Conservation (phyloP, 371 early-diverging fungal species). For the Haplosporangium sp. region DNA sequence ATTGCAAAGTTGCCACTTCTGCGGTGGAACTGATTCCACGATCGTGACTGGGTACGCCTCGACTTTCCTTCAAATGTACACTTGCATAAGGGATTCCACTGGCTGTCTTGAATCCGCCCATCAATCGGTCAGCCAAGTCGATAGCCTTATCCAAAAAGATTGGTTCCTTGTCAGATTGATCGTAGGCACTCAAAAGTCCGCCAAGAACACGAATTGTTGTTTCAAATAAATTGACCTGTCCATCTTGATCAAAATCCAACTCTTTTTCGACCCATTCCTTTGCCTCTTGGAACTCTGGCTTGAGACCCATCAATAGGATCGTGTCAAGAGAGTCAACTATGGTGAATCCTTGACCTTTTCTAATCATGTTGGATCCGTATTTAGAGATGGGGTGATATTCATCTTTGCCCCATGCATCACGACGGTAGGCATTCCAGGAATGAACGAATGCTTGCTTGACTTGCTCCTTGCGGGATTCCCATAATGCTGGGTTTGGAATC, state of each 20-base stretch:
- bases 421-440: constrained; percentile 84
- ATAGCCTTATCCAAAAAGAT: constrained; percentile 78
- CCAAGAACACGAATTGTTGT: constrained; percentile 94
- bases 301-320: constrained; percentile 82
- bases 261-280: constrained; percentile 71
- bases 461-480: constrained; percentile 60
- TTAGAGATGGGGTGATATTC: constrained; percentile 82
- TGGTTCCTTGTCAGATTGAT: constrained; percentile 75
- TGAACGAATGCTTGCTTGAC: constrained; percentile 70
- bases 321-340: constrained; percentile 91
- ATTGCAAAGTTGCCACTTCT: constrained; percentile 87
- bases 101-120: constrained; percentile 80
- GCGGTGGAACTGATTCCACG: constrained; percentile 72
- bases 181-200: constrained; percentile 86
- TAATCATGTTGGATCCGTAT: constrained; percentile 58
- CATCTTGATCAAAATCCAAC: constrained; percentile 76
- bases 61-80: constrained; percentile 64
- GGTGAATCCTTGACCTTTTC: constrained; percentile 79
- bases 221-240: constrained; percentile 90
- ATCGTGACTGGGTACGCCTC: constrained; percentile 57
- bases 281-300: constrained; percentile 77
- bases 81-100: constrained; percentile 85
- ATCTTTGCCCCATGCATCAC: constrained; percentile 86
- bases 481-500: constrained; percentile 22
- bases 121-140: constrained; percentile 82